phyloP scores from a whole-genome alignment of 306 rosid species.

The Prunus armeniaca region DNA sequence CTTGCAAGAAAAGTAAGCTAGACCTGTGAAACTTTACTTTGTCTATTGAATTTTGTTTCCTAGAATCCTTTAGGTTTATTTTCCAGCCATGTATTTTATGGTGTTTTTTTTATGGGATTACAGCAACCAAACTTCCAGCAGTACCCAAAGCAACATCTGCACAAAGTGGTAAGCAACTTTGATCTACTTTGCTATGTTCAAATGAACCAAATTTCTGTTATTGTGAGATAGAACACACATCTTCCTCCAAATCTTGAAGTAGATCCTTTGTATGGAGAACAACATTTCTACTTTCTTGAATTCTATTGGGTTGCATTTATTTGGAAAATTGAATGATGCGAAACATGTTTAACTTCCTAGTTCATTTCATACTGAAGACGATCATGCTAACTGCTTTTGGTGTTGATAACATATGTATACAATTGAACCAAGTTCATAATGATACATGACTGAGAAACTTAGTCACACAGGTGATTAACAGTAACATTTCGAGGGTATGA shows the following conservation, averaged over 20 bases:
- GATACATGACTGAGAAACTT: not conserved
- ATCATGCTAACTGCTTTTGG: not conserved
- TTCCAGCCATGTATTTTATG: not conserved
- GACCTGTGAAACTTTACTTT: slow-evolving; percentile 7
- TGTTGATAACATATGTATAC: not conserved
- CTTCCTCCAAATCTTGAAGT: not conserved
- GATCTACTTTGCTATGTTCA: not conserved
- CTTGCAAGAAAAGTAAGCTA: slow-evolving; percentile 57
- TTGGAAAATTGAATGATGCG: not conserved
- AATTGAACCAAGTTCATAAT: not conserved
- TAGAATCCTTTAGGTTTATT: not conserved
- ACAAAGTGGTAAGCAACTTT: slow-evolving; percentile 40
- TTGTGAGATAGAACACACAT: not conserved
- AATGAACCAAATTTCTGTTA: not conserved
- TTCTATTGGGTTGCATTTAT: not conserved
- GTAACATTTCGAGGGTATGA: not conserved
- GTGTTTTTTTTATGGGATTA: slow-evolving; percentile 14
- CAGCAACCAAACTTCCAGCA: slow-evolving; percentile 53
- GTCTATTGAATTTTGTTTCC: slow-evolving; percentile 1
- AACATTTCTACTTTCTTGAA: not conserved
- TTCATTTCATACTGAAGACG: not conserved
- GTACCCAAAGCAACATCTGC: slow-evolving; percentile 52
- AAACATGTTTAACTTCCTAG: not conserved
- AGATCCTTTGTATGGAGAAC: not conserved
- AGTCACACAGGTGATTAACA: not conserved